Conservation (phyloP, 1,284 basidiomycete genomes). For the Athelia psychrophila region DNA sequence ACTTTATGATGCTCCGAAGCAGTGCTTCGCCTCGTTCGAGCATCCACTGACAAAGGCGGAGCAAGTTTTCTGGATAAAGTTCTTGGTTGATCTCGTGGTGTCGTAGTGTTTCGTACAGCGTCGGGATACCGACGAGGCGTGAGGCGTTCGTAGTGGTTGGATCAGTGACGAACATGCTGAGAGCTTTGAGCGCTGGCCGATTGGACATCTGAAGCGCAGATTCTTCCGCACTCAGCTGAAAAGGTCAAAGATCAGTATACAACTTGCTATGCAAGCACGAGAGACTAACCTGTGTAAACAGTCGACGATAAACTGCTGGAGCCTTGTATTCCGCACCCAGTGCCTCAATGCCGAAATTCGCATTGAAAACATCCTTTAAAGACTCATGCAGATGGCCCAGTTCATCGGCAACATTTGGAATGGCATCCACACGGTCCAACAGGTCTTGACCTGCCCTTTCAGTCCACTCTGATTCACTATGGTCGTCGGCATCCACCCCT, state of each 20-base stretch:
- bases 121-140: conserved; percentile 1
- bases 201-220: conserved; percentile 18
- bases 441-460: not conserved
- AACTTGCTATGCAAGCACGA: not conserved
- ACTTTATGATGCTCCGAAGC: conserved; percentile 1
- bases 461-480: not conserved
- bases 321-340: not conserved
- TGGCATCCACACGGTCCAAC: not conserved
- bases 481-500: not conserved
- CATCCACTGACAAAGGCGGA: not conserved
- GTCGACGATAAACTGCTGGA: not conserved
- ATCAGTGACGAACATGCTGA: conserved; percentile 9
- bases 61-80: not conserved
- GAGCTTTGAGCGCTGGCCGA: conserved; percentile 4
- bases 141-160: conserved; percentile 7
- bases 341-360: not conserved
- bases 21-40: not conserved
- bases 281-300: not conserved
- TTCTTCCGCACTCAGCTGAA: conserved; percentile 19
- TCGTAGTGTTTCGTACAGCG: conserved; percentile 4
- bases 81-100: not conserved
- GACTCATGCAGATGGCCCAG: not conserved
- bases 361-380: not conserved
- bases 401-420: not conserved
- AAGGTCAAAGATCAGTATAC: not conserved